phyloP scores from a whole-genome alignment of 495 filamentous ascomycete genomes.

The Beverwykella pulmonaria region DNA sequence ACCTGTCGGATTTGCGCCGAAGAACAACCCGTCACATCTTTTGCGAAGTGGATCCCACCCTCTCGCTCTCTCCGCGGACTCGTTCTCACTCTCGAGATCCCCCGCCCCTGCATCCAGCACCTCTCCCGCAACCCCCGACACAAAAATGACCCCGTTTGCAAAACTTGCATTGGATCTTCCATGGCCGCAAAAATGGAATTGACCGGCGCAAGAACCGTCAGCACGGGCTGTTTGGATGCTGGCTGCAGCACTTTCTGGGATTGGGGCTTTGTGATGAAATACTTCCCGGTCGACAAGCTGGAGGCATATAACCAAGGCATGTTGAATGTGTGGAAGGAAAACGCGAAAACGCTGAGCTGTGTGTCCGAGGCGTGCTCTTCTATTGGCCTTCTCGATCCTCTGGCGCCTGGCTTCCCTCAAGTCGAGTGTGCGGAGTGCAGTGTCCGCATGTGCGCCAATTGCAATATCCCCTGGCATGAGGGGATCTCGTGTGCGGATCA shows the following conservation, averaged over 20 bases:
- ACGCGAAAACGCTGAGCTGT: background rate
- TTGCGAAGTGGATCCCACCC: constrained; percentile 2
- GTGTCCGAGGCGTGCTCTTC: background rate
- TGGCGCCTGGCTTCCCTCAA: constrained; percentile 18
- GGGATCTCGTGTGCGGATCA: constrained; percentile 19
- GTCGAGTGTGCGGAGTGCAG: constrained; percentile 9
- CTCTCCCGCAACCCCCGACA: constrained; percentile 7
- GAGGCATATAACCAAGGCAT: constrained; percentile 19
- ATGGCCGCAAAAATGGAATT: constrained; percentile 12
- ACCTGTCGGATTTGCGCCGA: constrained; percentile 26
- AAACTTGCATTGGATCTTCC: constrained; percentile 6
- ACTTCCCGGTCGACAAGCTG: background rate
- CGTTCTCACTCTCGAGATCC: constrained; percentile 1
- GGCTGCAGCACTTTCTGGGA: constrained; percentile 19
- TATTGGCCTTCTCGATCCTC: constrained; percentile 6
- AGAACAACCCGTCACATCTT: constrained; percentile 1
- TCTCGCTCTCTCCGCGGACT: background rate
- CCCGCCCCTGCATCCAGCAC: constrained; percentile 13
- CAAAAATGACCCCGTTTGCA: constrained; percentile 26
- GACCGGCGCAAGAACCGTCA: constrained; percentile 9
- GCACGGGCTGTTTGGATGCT: constrained; percentile 18
- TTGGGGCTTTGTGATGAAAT: background rate
- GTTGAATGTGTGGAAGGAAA: constrained; percentile 4
- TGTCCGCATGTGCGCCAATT: constrained; percentile 5
- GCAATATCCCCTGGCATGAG: constrained; percentile 15